A percentile compares a stretch with the other conserved stretches of the same genome.
Conservation (phyloP, 2,329 filamentous ascomycete species). For the Penicillium expansum region DNA sequence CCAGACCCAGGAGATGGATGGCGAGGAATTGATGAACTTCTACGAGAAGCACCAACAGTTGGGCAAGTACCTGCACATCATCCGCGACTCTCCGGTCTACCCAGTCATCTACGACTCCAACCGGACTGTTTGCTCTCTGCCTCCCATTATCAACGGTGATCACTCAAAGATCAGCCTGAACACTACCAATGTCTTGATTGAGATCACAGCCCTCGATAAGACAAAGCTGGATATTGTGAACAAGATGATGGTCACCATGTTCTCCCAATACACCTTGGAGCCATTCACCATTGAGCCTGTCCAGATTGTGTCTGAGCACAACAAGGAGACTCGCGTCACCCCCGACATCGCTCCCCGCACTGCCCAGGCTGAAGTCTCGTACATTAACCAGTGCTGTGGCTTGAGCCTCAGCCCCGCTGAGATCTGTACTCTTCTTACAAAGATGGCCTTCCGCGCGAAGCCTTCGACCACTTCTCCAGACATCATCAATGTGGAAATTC, state of each 20-base stretch:
- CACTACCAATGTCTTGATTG: constrained; percentile 93
- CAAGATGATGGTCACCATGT: constrained; percentile 96
- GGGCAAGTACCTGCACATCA: constrained; percentile 87
- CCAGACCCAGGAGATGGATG: constrained; percentile 84
- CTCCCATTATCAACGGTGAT: constrained; percentile 96
- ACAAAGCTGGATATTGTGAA: constrained; percentile 96
- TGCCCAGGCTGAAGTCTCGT: constrained; percentile 81
- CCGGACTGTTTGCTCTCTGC: constrained; percentile 82
- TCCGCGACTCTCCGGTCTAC: constrained; percentile 88
- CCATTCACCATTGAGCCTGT: constrained; percentile 92
- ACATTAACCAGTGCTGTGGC: constrained; percentile 91
- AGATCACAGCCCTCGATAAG: constrained; percentile 91
- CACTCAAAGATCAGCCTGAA: constrained; percentile 93
- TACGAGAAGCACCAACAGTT: constrained; percentile 93
- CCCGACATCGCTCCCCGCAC: constrained; percentile 75
- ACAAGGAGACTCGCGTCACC: constrained; percentile 74
- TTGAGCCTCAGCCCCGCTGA: constrained; percentile 69
- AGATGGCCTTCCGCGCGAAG: constrained; percentile 82
- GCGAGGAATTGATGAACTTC: constrained; percentile 84
- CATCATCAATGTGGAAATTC: constrained; percentile 76
- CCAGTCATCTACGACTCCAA: constrained; percentile 93
- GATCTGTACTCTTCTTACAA: constrained; percentile 75
- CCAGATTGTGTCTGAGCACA: constrained; percentile 88
- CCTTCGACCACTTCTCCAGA: constrained; percentile 69
- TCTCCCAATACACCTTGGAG: constrained; percentile 84